Base-by-base conservation (phyloP, 495 filamentous ascomycete genomes). In the Penicillium taxi region DNA sequence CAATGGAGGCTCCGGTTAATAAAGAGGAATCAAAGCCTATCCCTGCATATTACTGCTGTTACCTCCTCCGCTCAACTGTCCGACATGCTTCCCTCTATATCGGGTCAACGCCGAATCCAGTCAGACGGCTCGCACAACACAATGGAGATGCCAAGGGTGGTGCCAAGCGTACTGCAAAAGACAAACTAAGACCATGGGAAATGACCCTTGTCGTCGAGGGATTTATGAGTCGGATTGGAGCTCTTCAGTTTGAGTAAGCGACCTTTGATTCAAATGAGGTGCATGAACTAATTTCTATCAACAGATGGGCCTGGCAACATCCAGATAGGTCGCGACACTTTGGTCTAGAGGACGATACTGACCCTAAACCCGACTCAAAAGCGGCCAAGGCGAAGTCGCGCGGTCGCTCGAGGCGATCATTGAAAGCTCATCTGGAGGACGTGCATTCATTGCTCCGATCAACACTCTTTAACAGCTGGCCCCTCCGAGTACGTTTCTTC, bases 291-390 rank as follows among this genome's bases (percentile, higher is more conserved):
- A n/a, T n/a, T n/a, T n/a, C n/a, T n/a, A n/a, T n/a, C n/a, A 7
- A 9, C 37, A 91, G 85, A 73, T 96, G 90, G 90, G 90, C 90
- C 22, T 86, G 90, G 73, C 86, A 84, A 44, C 84, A 96, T 53
- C 72, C 85, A 0, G 78, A 87, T 47, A 50, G 76, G 16, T 82
- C 89, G 4, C 64, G 77, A 14, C 86, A 90, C 52, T 81, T 94
- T 41, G 62, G 76, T 21, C 13, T 33, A 11, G 50, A 51, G 3
- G 53, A 72, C 1, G 60, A 65, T 9, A 80, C 26, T 59, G 75
- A 32, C 16, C 19, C 31, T n/a, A 30, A 23, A 22, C 19, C 35
- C 7, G 30, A 36, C 27, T 28, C 35, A 3, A 47, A 48, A 33
- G 41, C 53, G 37, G 44, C 39, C 8, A 53, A 54, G 28, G 34